Evolutionary conservation across 2,329 filamentous ascomycete genomes (phyloP).

Genomic region (Furcasterigmium furcatum): DNA sequence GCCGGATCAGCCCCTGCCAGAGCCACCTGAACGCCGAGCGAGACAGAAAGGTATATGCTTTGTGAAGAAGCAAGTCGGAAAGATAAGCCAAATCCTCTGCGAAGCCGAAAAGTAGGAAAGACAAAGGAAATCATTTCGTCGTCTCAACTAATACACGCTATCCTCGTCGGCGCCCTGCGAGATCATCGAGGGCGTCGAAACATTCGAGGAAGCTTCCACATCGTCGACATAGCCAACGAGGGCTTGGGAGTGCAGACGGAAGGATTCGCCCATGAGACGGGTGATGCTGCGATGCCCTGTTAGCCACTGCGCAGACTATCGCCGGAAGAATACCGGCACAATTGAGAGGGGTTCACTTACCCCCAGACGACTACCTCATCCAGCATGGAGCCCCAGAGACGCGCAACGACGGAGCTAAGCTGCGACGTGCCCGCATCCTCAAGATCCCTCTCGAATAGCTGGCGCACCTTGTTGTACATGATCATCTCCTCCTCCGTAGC

Average conservation of each 20-base stretch:
- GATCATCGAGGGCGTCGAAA: constrained; percentile 68
- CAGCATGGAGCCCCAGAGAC: constrained; percentile 96
- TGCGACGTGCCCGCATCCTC: constrained; percentile 78
- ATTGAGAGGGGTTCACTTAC: constrained; percentile 56
- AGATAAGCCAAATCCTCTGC: constrained; percentile 27
- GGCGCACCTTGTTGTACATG: constrained; percentile 92
- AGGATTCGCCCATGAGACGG: constrained; percentile 95
- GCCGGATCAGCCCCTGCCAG: background rate
- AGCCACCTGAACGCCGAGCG: constrained; percentile 8
- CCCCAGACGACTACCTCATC: constrained; percentile 99
- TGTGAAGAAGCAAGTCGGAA: background rate
- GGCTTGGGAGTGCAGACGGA: constrained; percentile 94
- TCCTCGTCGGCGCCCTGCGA: constrained; percentile 70
- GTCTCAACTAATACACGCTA: constrained; percentile 63
- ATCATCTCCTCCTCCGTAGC: constrained; percentile 77
- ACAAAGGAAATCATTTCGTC: constrained; percentile 52
- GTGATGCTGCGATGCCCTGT: constrained; percentile 63
- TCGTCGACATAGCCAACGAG: constrained; percentile 93
- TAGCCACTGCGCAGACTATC: constrained; percentile 9
- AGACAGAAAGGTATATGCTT: constrained; percentile 41
- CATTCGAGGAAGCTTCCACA: constrained; percentile 64
- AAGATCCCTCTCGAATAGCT: constrained; percentile 86
- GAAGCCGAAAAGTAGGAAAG: constrained; percentile 21
- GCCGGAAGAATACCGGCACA: too few relatives aligned
- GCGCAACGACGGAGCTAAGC: constrained; percentile 90